phyloP scores from a whole-genome alignment of 2,329 filamentous ascomycete species.

The Metarhizium anisopliae region DNA sequence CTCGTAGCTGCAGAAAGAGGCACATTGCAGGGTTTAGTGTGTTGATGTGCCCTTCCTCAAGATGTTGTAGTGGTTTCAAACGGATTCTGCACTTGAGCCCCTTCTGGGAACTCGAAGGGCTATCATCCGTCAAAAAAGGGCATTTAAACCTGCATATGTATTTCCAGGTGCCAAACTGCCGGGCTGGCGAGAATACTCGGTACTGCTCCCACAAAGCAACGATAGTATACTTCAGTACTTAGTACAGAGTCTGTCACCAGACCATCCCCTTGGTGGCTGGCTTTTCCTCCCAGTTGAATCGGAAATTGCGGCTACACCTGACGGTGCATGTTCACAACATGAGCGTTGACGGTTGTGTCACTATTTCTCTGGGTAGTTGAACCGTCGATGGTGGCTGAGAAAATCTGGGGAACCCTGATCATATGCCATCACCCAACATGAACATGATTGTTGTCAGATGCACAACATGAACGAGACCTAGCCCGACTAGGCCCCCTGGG shows the following conservation, averaged over 20 bases:
- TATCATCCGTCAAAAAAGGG: too few species aligned
- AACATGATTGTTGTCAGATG: background rate
- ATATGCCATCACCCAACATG: background rate
- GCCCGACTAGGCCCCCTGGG: background rate
- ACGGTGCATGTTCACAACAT: background rate
- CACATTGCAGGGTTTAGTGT: background rate
- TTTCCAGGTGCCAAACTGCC: background rate
- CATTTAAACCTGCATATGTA: background rate
- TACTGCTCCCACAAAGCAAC: background rate
- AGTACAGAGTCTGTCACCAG: too few species aligned
- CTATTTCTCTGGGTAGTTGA: background rate
- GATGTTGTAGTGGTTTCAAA: background rate
- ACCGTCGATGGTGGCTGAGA: conserved; percentile 1
- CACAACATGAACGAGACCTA: background rate
- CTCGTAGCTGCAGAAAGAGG: background rate
- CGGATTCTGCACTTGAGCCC: too few species aligned
- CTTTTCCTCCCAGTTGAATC: too few species aligned
- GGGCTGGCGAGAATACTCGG: background rate
- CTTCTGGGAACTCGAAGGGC: too few species aligned
- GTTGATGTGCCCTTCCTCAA: background rate
- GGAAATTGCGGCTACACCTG: background rate
- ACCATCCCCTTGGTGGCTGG: too few species aligned
- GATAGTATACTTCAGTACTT: too few species aligned
- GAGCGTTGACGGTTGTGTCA: background rate
- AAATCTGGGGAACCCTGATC: conserved; percentile 7